A percentile compares a stretch with the other conserved stretches of the same genome.
Conservation (phyloP, 2,329 filamentous ascomycete species). For the Fusarium cicatricum region DNA sequence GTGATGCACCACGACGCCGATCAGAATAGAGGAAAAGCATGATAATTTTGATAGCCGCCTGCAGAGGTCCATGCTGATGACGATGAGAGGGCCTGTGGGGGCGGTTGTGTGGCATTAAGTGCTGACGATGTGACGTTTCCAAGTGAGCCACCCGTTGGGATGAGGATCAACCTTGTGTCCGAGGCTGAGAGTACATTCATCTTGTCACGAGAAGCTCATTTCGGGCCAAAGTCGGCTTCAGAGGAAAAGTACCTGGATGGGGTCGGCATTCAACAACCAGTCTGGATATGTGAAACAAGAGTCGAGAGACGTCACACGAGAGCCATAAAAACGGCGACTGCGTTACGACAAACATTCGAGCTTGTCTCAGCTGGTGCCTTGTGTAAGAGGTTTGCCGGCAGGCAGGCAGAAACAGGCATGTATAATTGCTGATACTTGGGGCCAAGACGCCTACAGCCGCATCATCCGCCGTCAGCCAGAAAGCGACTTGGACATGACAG, state of each 20-base stretch:
- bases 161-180: slow-evolving; percentile 7
- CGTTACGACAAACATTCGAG: slow-evolving; percentile 37
- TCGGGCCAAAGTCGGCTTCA: background rate
- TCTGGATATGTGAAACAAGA: slow-evolving; percentile 17
- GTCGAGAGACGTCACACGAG: slow-evolving; percentile 21
- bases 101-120: slow-evolving; percentile 32
- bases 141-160: slow-evolving; percentile 18
- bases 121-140: slow-evolving; percentile 34
- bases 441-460: slow-evolving; percentile 42
- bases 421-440: slow-evolving; percentile 24
- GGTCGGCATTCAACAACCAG: slow-evolving; percentile 1
- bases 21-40: background rate
- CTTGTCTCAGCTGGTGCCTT: slow-evolving; percentile 25
- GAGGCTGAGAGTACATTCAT: slow-evolving; percentile 5
- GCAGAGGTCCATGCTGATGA: slow-evolving; percentile 11
- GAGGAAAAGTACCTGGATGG: slow-evolving; percentile 7
- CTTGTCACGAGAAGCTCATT: too few relatives aligned
- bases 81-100: slow-evolving; percentile 15
- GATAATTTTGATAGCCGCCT: background rate
- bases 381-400: background rate
- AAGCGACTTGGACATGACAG: background rate
- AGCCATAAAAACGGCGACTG: slow-evolving; percentile 39
- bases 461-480: slow-evolving; percentile 36
- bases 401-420: background rate
- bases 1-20: background rate